These are phyloP conservation scores for Aspergillus amoenus DNA, from an alignment of 2,329 filamentous ascomycete species.

Conservation along the genomic window DNA sequence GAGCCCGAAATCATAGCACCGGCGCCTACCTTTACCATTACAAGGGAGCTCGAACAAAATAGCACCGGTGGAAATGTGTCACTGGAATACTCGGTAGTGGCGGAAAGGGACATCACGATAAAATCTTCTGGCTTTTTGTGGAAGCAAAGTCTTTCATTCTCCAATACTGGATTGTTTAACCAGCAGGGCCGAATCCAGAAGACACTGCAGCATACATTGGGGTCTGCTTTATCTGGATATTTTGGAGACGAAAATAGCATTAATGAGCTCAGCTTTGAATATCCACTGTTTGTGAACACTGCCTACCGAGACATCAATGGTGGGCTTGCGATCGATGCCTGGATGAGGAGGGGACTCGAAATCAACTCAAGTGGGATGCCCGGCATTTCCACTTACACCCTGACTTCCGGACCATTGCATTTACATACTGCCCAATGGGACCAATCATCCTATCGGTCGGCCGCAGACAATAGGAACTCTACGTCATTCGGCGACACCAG, in stretches of 20 bases:
- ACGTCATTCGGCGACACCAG: constrained; percentile 30
- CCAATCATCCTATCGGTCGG: constrained; percentile 26
- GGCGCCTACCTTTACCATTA: constrained; percentile 51
- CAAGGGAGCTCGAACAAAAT: constrained; percentile 26
- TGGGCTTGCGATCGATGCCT: constrained; percentile 50
- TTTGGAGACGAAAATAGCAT: constrained; percentile 38
- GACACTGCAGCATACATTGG: constrained; percentile 53
- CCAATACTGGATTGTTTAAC: constrained; percentile 55
- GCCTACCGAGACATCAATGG: constrained; percentile 49
- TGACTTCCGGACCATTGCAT: constrained; percentile 35
- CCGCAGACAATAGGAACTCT: constrained; percentile 18
- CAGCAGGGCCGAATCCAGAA: constrained; percentile 57
- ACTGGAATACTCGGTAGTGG: constrained; percentile 59
- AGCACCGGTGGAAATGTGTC: constrained; percentile 58
- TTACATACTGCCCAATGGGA: constrained; percentile 31
- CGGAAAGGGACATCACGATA: constrained; percentile 56
- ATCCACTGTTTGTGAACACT: constrained; percentile 61
- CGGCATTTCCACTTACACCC: constrained; percentile 61
- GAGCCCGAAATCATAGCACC: constrained; percentile 35
- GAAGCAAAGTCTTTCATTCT: constrained; percentile 59
- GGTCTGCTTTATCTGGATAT: constrained; percentile 30
- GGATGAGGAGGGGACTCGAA: constrained; percentile 51
- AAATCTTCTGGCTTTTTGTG: constrained; percentile 53
- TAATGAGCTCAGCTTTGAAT: constrained; percentile 50
- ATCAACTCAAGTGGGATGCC: constrained; percentile 42